Conservation (phyloP, 768 basidiomycete species). For the Butyriboletus loyo region DNA sequence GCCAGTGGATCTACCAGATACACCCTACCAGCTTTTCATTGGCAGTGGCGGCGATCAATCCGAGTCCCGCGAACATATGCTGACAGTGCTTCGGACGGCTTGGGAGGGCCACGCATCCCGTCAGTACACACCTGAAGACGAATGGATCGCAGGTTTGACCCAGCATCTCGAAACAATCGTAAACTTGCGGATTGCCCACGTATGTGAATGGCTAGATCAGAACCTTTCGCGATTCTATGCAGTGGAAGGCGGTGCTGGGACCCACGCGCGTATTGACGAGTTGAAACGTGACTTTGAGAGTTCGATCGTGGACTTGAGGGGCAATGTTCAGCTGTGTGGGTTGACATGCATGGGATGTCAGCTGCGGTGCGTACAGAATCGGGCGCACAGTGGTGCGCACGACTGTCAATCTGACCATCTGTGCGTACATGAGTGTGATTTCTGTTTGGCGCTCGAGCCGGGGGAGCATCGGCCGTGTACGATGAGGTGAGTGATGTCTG, state of each 20-base stretch:
- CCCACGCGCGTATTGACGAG: slow-evolving; percentile 43
- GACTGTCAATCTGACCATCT: slow-evolving; percentile 49
- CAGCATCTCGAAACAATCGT: slow-evolving; percentile 39
- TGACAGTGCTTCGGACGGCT: slow-evolving; percentile 11
- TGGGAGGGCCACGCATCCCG: slow-evolving; percentile 21
- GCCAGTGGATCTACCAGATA: slow-evolving; percentile 38
- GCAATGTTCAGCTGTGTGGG: slow-evolving; percentile 48
- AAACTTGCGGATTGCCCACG: slow-evolving; percentile 44
- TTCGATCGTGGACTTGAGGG: slow-evolving; percentile 43
- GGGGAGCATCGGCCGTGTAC: slow-evolving; percentile 38
- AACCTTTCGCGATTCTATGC: slow-evolving; percentile 48
- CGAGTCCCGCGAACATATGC: slow-evolving; percentile 11
- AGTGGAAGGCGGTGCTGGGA: not conserved
- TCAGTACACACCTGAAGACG: slow-evolving; percentile 20
- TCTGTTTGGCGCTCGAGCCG: slow-evolving; percentile 31
- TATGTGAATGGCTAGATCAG: slow-evolving; percentile 48
- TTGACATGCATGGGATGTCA: slow-evolving; percentile 47
- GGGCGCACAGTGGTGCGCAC: slow-evolving; percentile 45
- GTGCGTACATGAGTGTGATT: slow-evolving; percentile 45
- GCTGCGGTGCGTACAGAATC: slow-evolving; percentile 45
- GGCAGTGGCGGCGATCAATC: slow-evolving; percentile 16
- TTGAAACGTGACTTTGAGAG: slow-evolving; percentile 44
- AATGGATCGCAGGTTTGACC: slow-evolving; percentile 41
- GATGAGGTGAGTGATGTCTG: slow-evolving; percentile 39
- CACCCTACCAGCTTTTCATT: slow-evolving; percentile 36